Conservation (phyloP, 371 early-diverging fungal genomes). For the Mortierella sp. region DNA sequence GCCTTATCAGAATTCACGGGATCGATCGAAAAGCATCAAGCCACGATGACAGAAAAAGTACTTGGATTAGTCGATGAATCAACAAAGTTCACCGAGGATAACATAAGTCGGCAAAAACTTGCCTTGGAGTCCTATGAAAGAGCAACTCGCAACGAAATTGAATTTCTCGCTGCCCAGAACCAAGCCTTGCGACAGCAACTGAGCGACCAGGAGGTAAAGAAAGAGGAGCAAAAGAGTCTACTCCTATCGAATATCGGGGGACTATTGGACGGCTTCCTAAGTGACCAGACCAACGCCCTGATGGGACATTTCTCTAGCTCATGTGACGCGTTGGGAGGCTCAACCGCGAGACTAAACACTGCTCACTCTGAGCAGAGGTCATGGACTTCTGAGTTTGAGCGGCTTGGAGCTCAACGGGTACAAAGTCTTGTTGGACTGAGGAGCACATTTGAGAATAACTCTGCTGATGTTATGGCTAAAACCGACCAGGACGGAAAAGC, state of each 20-base stretch:
- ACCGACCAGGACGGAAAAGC: slow-evolving; percentile 1
- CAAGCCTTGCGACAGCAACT: slow-evolving; percentile 26
- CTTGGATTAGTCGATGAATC: slow-evolving; percentile 34
- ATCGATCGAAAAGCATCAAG: slow-evolving; percentile 26
- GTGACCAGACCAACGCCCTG: slow-evolving; percentile 26
- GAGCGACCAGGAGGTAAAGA: slow-evolving; percentile 22
- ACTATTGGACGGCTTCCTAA: slow-evolving; percentile 30
- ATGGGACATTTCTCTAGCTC: slow-evolving; percentile 26
- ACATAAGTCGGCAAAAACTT: slow-evolving; percentile 15
- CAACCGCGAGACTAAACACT: slow-evolving; percentile 15
- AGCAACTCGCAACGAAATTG: slow-evolving; percentile 30
- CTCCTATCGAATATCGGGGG: slow-evolving; percentile 32
- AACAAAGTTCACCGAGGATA: slow-evolving; percentile 22
- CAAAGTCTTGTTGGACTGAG: slow-evolving; percentile 18
- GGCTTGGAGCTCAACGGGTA: slow-evolving; percentile 16
- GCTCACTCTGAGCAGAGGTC: slow-evolving; percentile 29
- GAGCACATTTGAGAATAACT: slow-evolving; percentile 8
- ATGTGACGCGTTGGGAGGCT: slow-evolving; percentile 13
- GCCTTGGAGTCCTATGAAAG: slow-evolving; percentile 26
- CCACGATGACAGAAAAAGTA: slow-evolving; percentile 1
- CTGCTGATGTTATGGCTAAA: slow-evolving; percentile 3
- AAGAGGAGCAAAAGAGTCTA: slow-evolving; percentile 14
- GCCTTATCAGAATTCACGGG: slow-evolving; percentile 20
- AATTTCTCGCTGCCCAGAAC: slow-evolving; percentile 27
- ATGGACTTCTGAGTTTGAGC: slow-evolving; percentile 24